A percentile compares a stretch with the other conserved stretches of the same genome.
Evolutionary conservation across 2,329 filamentous ascomycete genomes (phyloP).

Genomic region (Sclerotinia trifoliorum): DNA sequence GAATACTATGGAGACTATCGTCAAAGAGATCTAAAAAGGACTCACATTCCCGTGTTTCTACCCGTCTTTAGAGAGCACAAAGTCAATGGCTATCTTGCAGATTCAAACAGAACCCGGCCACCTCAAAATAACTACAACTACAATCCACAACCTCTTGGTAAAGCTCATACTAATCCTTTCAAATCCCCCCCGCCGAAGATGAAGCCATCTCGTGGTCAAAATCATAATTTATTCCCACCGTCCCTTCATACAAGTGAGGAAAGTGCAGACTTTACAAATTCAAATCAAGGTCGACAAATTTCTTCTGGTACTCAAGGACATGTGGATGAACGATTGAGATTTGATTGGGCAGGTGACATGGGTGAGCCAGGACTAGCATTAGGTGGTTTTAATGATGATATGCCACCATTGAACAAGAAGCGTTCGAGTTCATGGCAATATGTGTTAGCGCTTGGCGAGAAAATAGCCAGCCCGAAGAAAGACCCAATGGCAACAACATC

Average conservation of each 20-base stretch:
- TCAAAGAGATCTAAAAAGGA: constrained; percentile 35
- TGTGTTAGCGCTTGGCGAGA: constrained; percentile 25
- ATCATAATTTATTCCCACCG: constrained; percentile 17
- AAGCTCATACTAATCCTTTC: constrained; percentile 37
- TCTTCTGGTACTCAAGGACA: constrained; percentile 9
- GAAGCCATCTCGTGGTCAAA: constrained; percentile 18
- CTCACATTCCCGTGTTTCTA: constrained; percentile 33
- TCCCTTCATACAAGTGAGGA: constrained; percentile 23
- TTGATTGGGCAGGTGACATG: constrained; percentile 29
- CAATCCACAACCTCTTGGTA: constrained; percentile 29
- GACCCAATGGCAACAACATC: background rate
- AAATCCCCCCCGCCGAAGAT: constrained; percentile 33
- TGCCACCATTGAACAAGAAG: constrained; percentile 3
- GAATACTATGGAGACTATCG: constrained; percentile 34
- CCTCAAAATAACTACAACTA: constrained; percentile 23
- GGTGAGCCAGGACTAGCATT: constrained; percentile 27
- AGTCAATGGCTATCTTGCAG: constrained; percentile 37
- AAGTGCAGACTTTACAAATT: constrained; percentile 21
- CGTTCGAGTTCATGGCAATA: constrained; percentile 30
- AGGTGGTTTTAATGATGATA: background rate
- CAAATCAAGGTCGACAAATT: constrained; percentile 7
- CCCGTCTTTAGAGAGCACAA: constrained; percentile 34
- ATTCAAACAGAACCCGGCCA: constrained; percentile 33
- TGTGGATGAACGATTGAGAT: constrained; percentile 14
- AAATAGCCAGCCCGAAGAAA: constrained; percentile 6